A percentile compares a stretch with the other conserved stretches of the same genome.
Evolutionary conservation across 768 basidiomycete species (phyloP).

Genomic region (Serendipita sp.): DNA sequence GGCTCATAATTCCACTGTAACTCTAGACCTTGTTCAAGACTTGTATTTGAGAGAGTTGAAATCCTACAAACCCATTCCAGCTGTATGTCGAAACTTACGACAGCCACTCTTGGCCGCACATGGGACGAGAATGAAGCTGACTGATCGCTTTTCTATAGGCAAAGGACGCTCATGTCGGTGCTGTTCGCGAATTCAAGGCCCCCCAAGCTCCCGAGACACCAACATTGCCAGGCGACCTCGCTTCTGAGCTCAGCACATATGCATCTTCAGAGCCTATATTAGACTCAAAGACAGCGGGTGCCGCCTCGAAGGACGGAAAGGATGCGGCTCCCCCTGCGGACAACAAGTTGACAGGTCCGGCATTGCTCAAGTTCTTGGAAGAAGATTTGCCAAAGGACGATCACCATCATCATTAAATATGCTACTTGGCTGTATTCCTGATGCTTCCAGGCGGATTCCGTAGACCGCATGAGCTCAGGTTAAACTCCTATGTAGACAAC

Average conservation of each 20-base stretch:
- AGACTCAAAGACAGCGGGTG: conserved; percentile 22
- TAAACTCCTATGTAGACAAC: no score
- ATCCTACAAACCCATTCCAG: conserved; percentile 62
- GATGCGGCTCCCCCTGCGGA: conserved; percentile 25
- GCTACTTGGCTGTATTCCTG: not conserved
- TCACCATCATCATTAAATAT: conserved; percentile 27
- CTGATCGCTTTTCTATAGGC: conserved; percentile 33
- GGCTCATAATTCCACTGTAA: conserved; percentile 8
- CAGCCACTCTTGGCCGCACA: not conserved
- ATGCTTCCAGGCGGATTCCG: not conserved
- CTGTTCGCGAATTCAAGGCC: conserved; percentile 64
- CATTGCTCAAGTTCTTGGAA: conserved; percentile 68
- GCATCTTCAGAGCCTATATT: conserved; percentile 57
- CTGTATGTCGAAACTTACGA: conserved; percentile 32
- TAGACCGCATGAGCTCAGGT: no score
- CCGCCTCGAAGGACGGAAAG: conserved; percentile 20
- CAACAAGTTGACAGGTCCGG: conserved; percentile 38
- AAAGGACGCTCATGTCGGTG: conserved; percentile 78
- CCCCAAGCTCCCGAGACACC: conserved; percentile 66
- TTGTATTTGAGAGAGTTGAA: conserved; percentile 83
- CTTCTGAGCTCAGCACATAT: conserved; percentile 72
- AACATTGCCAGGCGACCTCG: conserved; percentile 63
- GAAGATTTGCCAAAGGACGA: conserved; percentile 56
- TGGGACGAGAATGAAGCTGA: not conserved
- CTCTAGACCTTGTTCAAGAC: conserved; percentile 79